phyloP scores from a whole-genome alignment of 2,329 filamentous ascomycete genomes.

The Scytalidium lignicola region DNA sequence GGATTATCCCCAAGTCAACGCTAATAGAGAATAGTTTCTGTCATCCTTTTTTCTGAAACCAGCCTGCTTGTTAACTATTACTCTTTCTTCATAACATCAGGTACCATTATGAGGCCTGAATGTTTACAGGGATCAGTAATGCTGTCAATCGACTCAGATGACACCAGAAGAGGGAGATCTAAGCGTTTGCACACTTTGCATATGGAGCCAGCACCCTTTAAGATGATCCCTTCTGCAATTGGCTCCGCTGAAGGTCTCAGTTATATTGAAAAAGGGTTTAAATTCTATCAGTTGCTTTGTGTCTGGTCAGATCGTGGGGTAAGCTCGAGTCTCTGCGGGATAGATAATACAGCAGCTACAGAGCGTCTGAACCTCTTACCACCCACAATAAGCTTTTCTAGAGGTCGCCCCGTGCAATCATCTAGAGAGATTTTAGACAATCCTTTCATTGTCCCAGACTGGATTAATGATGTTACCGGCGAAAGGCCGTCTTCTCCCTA shows the following conservation, averaged over 20 bases:
- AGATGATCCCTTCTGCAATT: not conserved
- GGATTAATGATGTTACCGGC: conserved; percentile 5
- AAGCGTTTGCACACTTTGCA: not conserved
- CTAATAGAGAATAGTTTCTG: conserved; percentile 16
- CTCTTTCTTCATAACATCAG: conserved; percentile 12
- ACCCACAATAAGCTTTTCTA: not conserved
- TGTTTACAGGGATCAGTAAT: conserved; percentile 17
- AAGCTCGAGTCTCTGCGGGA: conserved; percentile 32
- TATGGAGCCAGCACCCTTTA: not conserved
- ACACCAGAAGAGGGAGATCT: not conserved
- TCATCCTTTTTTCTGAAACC: conserved; percentile 20
- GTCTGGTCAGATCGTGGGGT: conserved; percentile 40
- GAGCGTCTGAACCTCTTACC: not conserved
- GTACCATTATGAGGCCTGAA: not conserved
- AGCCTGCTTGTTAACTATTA: conserved; percentile 22
- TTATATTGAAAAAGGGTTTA: conserved; percentile 30
- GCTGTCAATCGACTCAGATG: conserved; percentile 4
- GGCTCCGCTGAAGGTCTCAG: conserved; percentile 5
- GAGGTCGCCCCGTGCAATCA: not conserved
- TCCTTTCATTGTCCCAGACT: conserved; percentile 24
- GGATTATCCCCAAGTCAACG: not conserved
- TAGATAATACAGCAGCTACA: conserved; percentile 14
- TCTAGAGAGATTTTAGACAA: conserved; percentile 6
- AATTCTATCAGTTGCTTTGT: conserved; percentile 43
- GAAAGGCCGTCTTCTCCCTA: not conserved